These are phyloP conservation scores for Eucalyptus regnans DNA, from an alignment of 345 rosid species.

Conservation along the genomic window DNA sequence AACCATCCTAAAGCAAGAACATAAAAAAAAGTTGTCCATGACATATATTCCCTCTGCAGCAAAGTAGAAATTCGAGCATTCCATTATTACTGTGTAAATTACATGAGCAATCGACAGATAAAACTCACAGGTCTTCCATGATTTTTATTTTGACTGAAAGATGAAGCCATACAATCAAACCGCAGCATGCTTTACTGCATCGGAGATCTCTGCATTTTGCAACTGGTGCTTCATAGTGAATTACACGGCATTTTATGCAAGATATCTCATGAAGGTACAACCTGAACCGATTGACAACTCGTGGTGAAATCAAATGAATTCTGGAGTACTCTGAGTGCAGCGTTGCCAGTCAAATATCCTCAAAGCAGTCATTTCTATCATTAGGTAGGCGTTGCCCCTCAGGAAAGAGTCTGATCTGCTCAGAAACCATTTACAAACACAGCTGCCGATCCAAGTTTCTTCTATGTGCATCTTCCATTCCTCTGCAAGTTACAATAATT, in stretches of 20 bases:
- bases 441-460: not conserved
- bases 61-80: not conserved
- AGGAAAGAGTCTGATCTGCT: not conserved
- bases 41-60: not conserved
- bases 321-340: not conserved
- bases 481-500: not conserved
- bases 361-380: not conserved
- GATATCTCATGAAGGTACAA: not conserved
- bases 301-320: not conserved
- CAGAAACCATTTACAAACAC: not conserved
- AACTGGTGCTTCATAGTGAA: not conserved
- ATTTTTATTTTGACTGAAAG: not conserved
- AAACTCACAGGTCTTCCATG: not conserved
- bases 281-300: not conserved
- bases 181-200: not conserved
- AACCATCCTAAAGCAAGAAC: not conserved
- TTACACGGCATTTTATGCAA: not conserved
- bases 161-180: not conserved
- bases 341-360: not conserved
- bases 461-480: not conserved
- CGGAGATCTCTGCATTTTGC: not conserved
- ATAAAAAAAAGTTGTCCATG: not conserved
- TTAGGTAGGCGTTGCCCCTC: not conserved
- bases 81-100: not conserved
- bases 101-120: not conserved